Percentiles rank a stretch among this genome's conserved stretches.
phyloP scores from a whole-genome alignment of 202 grass and related monocot genomes.

The Elaeis oleifera region DNA sequence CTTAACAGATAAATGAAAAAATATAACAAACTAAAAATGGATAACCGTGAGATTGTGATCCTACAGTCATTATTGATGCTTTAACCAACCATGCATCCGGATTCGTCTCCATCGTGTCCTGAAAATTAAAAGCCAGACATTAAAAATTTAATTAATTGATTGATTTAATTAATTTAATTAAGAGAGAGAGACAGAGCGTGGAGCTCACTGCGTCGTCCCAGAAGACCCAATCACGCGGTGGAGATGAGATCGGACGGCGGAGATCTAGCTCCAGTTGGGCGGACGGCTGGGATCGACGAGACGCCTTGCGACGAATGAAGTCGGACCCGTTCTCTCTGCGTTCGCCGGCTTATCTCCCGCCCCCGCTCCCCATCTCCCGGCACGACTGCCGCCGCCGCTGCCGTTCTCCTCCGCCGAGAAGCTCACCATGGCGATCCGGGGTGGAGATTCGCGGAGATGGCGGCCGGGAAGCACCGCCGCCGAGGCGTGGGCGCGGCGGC shows the following conservation, averaged over 20 bases:
- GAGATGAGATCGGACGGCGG: slow-evolving; percentile 44
- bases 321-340: slow-evolving; percentile 39
- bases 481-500: slow-evolving; percentile 26
- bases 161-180: background rate
- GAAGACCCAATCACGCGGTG: slow-evolving; percentile 63
- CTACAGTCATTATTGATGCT: background rate
- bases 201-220: slow-evolving; percentile 74
- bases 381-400: slow-evolving; percentile 34
- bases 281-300: slow-evolving; percentile 50
- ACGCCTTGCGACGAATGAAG: slow-evolving; percentile 26
- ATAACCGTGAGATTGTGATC: no score
- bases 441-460: no score
- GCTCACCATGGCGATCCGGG: slow-evolving; percentile 49
- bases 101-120: slow-evolving; percentile 78
- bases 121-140: background rate
- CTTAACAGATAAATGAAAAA: no score
- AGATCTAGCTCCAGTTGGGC: slow-evolving; percentile 78
- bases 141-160: background rate
- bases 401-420: slow-evolving; percentile 50
- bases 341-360: slow-evolving; percentile 50
- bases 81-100: slow-evolving; percentile 43
- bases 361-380: slow-evolving; percentile 32
- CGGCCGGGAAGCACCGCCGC: slow-evolving; percentile 2
- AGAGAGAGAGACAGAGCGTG: no score
- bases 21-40: no score